These are phyloP conservation scores for Aaosphaeria arxii DNA, from an alignment of 2,329 filamentous ascomycete species.

Conservation along the genomic window DNA sequence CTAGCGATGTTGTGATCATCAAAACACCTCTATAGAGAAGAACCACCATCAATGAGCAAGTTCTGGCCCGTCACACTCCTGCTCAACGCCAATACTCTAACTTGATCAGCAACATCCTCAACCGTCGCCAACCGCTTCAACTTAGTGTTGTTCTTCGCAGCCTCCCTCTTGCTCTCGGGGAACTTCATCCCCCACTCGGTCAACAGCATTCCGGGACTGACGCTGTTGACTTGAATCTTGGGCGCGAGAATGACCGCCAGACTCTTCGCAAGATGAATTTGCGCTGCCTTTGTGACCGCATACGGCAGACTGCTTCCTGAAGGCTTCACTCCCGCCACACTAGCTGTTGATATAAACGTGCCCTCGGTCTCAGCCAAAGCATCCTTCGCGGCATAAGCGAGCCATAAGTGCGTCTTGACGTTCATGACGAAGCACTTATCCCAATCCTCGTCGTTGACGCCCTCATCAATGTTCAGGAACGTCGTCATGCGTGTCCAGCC, in stretches of 20 bases:
- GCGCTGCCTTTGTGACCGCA: conserved; percentile 73
- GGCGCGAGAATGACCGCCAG: conserved; percentile 60
- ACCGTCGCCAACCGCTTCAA: conserved; percentile 54
- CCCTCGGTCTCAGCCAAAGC: conserved; percentile 60
- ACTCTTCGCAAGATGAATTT: conserved; percentile 64
- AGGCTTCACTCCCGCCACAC: conserved; percentile 61
- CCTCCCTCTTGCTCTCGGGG: conserved; percentile 43
- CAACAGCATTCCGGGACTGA: conserved; percentile 62
- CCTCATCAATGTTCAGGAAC: conserved; percentile 57
- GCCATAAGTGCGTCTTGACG: conserved; percentile 50
- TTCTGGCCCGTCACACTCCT: conserved; percentile 38
- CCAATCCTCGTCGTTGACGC: conserved; percentile 61
- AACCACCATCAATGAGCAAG: conserved; percentile 35
- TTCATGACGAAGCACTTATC: conserved; percentile 65
- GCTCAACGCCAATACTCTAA: conserved; percentile 32
- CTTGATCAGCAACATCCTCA: conserved; percentile 43
- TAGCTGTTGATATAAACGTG: conserved; percentile 63
- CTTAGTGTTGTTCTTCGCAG: conserved; percentile 43
- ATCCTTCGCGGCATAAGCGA: conserved; percentile 57
- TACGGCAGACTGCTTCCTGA: conserved; percentile 70
- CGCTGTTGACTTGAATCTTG: conserved; percentile 63
- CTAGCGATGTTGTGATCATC: no score
- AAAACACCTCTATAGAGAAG: conserved; percentile 16
- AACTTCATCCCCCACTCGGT: conserved; percentile 55
- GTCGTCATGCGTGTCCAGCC: conserved; percentile 62